These are phyloP conservation scores for Collybia sordida DNA, from an alignment of 768 basidiomycete genomes.

Conservation along the genomic window DNA sequence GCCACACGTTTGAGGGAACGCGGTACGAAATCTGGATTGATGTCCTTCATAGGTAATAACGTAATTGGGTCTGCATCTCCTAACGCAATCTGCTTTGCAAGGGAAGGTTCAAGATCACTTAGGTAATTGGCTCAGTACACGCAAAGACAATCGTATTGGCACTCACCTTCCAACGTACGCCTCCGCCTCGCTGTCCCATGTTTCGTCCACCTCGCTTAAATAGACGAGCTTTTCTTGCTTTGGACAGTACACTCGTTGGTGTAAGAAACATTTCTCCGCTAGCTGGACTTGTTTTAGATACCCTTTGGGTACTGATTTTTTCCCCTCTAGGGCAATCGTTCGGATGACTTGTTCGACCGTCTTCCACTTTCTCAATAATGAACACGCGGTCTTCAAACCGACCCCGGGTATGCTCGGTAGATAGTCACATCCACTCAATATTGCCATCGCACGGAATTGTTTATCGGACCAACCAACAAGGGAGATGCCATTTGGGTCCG, in stretches of 20 bases:
- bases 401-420: slow-evolving; percentile 88
- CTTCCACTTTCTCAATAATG: slow-evolving; percentile 79
- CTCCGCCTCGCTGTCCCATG: slow-evolving; percentile 61
- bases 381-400: slow-evolving; percentile 91
- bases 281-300: slow-evolving; percentile 76
- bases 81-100: slow-evolving; percentile 66
- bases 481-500: slow-evolving; percentile 62
- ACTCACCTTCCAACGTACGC: slow-evolving; percentile 72
- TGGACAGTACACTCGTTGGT: slow-evolving; percentile 93
- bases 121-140: slow-evolving; percentile 13
- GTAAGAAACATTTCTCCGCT: slow-evolving; percentile 90
- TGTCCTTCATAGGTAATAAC: slow-evolving; percentile 71
- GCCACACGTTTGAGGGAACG: slow-evolving; percentile 42
- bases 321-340: slow-evolving; percentile 77
- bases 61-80: slow-evolving; percentile 76
- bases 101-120: slow-evolving; percentile 63
- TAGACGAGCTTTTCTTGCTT: slow-evolving; percentile 61
- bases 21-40: slow-evolving; percentile 66
- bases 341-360: slow-evolving; percentile 83
- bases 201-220: slow-evolving; percentile 59
- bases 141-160: neutral
- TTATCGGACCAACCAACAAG: slow-evolving; percentile 87
- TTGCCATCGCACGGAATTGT: slow-evolving; percentile 92
- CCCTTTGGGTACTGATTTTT: slow-evolving; percentile 72
- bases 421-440: slow-evolving; percentile 92